Conservation (phyloP, 257 asterid species). For the Nemophila menziesii region DNA sequence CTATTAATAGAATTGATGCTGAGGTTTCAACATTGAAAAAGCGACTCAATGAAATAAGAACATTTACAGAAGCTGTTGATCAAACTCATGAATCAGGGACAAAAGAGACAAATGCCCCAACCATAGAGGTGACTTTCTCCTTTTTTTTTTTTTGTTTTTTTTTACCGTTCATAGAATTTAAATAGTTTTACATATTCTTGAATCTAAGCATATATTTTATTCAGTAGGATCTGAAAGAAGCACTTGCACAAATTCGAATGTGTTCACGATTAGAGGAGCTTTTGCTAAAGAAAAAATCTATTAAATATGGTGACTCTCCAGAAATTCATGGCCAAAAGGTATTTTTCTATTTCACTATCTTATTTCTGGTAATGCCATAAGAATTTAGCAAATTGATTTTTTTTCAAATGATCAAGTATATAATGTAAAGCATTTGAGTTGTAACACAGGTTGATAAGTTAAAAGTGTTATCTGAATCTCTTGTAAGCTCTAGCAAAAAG, state of each 20-base stretch:
- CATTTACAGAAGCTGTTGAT: constrained; percentile 25
- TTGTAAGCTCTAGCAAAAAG: constrained; percentile 67
- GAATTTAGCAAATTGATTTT: too few relatives aligned
- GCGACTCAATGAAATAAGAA: constrained; percentile 48
- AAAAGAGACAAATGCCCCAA: constrained; percentile 31
- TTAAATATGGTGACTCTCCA: constrained; percentile 65
- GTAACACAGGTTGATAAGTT: constrained; percentile 82
- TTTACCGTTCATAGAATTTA: constrained; percentile 7
- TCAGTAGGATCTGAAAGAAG: constrained; percentile 61
- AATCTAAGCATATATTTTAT: constrained; percentile 17
- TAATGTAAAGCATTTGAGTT: constrained; percentile 17
- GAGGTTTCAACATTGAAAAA: constrained; percentile 66
- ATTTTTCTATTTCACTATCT: constrained; percentile 2
- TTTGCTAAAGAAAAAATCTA: constrained; percentile 62
- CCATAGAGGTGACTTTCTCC: constrained; percentile 47
- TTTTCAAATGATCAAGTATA: not conserved
- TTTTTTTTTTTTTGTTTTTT: not conserved
- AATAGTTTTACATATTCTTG: too few relatives aligned
- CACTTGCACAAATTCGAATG: constrained; percentile 69
- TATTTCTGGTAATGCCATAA: not conserved
- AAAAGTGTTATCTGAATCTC: constrained; percentile 85
- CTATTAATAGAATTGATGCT: constrained; percentile 60
- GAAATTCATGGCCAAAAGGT: constrained; percentile 91
- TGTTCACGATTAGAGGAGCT: constrained; percentile 85
- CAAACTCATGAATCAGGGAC: constrained; percentile 26